Base-by-base conservation (phyloP, 108 stramenopile genomes). In the Parietichytrium sp. region DNA sequence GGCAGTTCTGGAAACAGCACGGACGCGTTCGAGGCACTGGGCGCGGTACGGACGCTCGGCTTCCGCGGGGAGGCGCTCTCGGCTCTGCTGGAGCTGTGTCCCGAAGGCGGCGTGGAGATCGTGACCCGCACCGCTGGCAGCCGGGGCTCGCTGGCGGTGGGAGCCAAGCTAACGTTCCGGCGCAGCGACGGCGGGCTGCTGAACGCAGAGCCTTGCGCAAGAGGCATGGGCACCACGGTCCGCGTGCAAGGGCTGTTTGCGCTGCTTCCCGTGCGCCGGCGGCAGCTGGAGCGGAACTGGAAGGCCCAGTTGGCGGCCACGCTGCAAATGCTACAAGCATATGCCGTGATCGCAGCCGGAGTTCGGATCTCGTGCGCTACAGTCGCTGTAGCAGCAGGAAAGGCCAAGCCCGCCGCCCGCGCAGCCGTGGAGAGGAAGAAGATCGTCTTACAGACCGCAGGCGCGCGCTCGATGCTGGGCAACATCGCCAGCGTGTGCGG, bases 51-150 rank as follows among this genome's bases (percentile, higher is more conserved):
- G 18, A 13, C 33, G 18, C 15, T 51, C 29, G 15, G 16, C 0
- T 54, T 25, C 72, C 55, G 87, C 16, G 90, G 90, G 8, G 90
- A 90, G 55, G 90, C 90, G 13, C 84, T 90, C 38, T 78, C 86
- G n/a, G 86, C 90, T 16, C 54, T 90, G 45, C 88, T 88, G 47
- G 89, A 88, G 36, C 84, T 90, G 3, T 54, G 86, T 18, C 61
- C 61, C 42, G 61, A 72, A 20, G 90, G 86, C 3, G 49, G 42
- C 29, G 61, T 90, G 27, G 52, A 47, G 16, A 83, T 90, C 20
- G 81, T 79, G 4, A 90, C 90, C 8, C 30, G 88, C 12, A 80
- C 53, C 25, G 61, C 61, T 27, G 61, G 61, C 42, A 7, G 36
- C n/a, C 61, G 61, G 6, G 61, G 38, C 2, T n/a, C n/a, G n/a